A percentile compares a stretch with the other conserved stretches of the same genome.
Evolutionary conservation across 768 basidiomycete genomes (phyloP).

Genomic region (Termitomyces sp.): DNA sequence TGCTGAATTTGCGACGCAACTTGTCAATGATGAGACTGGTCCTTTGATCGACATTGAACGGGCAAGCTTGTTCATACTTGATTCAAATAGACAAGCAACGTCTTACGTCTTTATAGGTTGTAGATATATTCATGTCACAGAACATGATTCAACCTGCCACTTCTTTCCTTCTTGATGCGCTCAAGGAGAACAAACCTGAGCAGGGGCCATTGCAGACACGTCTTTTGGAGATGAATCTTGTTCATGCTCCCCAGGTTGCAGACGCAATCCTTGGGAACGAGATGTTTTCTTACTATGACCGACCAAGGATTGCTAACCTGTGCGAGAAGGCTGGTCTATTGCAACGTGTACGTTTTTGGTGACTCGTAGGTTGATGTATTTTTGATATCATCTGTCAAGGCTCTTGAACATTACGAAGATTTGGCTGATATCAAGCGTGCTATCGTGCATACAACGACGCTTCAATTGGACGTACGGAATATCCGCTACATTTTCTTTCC

Average conservation of each 20-base stretch:
- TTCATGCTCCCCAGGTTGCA: slow-evolving; percentile 97
- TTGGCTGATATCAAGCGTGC: slow-evolving; percentile 98
- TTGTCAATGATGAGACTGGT: slow-evolving; percentile 90
- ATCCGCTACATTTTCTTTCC: background rate
- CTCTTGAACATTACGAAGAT: slow-evolving; percentile 97
- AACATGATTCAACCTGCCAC: slow-evolving; percentile 99
- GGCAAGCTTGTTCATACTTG: slow-evolving; percentile 33
- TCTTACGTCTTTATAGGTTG: slow-evolving; percentile 46
- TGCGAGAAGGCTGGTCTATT: slow-evolving; percentile 97
- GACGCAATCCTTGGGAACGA: slow-evolving; percentile 98
- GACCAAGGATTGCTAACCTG: slow-evolving; percentile 93
- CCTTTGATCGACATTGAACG: slow-evolving; percentile 92
- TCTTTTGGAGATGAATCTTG: slow-evolving; percentile 94
- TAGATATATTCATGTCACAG: slow-evolving; percentile 99
- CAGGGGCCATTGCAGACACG: slow-evolving; percentile 95
- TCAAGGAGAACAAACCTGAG: slow-evolving; percentile 98
- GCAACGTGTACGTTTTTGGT: slow-evolving; percentile 65
- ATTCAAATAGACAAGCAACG: background rate
- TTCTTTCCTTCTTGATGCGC: slow-evolving; percentile 92
- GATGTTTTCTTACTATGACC: slow-evolving; percentile 97
- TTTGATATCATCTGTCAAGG: slow-evolving; percentile 40
- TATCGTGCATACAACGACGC: slow-evolving; percentile 83
- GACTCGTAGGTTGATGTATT: background rate
- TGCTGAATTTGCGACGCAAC: slow-evolving; percentile 93
- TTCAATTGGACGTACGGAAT: slow-evolving; percentile 71